Evolutionary conservation across 2,329 filamentous ascomycete genomes (phyloP), one percentile per base, ranked within the genome.

Genomic region (Diplodia corticola): DNA sequence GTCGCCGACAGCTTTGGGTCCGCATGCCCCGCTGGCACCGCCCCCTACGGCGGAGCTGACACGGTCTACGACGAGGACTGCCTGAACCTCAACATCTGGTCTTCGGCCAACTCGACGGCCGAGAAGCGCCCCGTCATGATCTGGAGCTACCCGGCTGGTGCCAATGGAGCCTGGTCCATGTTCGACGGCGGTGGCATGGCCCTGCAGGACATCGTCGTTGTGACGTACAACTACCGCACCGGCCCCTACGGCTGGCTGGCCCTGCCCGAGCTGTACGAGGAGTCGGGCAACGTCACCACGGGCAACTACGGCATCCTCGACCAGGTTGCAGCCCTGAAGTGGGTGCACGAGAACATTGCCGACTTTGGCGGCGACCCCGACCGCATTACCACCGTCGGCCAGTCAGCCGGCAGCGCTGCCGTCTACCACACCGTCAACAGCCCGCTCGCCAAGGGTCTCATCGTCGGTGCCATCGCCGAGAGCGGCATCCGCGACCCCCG

Each of bases 301-400:
- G 73, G 73, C 17, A 75, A 75, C 64, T 72, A 70, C 26, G 72
- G 73, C 20, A 67, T 74, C 4, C 57, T 72, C 10, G 74, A 76
- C 50, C 73, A 73, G 65, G 68, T 69, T n/a, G 40, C 13, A 22
- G 76, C 75, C 5, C 72, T 80, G 17, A 73, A 79, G 63, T 80
- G 78, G 78, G 74, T 78, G 5, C 70, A 73, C 17, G 73, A 77
- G 61, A 75, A 79, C 66, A 79, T 79, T 53, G 70, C 67, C 2
- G 49, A 53, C 20, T 78, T 78, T 60, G 75, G 76, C 10, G 76
- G 77, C 30, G 74, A 78, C 61, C 70, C 72, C 28, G 60, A 72
- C 2, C 72, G 73, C 15, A 75, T 80, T 65, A 80, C 76, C 0
- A 75, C 80, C 46, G 73, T 80, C 37, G 78, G 78, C 2, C 74